These are phyloP conservation scores for Fusarium sp. DNA, from an alignment of 2,329 filamentous ascomycete genomes.

Conservation along the genomic window DNA sequence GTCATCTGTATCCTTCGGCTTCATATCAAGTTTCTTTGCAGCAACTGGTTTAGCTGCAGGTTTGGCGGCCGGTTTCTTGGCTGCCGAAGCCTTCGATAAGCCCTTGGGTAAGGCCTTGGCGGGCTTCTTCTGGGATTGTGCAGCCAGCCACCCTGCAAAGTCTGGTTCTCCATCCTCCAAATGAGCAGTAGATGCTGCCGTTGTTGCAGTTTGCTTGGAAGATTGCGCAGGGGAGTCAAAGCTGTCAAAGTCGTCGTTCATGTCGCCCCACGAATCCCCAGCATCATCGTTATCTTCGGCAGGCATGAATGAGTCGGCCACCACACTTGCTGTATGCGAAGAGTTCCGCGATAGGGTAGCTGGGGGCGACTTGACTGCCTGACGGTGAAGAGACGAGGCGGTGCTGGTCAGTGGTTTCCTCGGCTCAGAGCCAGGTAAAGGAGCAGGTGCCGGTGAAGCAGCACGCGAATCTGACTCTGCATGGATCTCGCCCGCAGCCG, in stretches of 20 bases:
- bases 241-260: constrained; percentile 66
- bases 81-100: constrained; percentile 69
- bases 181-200: constrained; percentile 58
- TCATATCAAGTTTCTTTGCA: constrained; percentile 77
- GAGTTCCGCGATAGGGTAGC: constrained; percentile 61
- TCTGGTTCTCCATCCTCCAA: constrained; percentile 93
- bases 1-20: constrained; percentile 70
- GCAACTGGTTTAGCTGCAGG: constrained; percentile 58
- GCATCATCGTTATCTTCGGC: constrained; percentile 72
- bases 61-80: constrained; percentile 60
- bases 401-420: constrained; percentile 61
- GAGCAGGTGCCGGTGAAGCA: constrained; percentile 56
- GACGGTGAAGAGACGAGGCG: constrained; percentile 70
- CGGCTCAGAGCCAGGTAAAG: constrained; percentile 56
- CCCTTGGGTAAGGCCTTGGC: constrained; percentile 85
- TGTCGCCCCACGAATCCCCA: constrained; percentile 81
- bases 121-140: constrained; percentile 82
- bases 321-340: constrained; percentile 59
- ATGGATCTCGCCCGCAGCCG: constrained; percentile 89
- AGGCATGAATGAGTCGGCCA: constrained; percentile 65
- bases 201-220: constrained; percentile 48
- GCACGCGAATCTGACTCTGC: constrained; percentile 61
- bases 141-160: constrained; percentile 94
- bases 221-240: constrained; percentile 52
- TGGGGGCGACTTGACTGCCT: constrained; percentile 68